Conservation (phyloP, 2,329 filamentous ascomycete genomes). For the Aspergillus jensenii region DNA sequence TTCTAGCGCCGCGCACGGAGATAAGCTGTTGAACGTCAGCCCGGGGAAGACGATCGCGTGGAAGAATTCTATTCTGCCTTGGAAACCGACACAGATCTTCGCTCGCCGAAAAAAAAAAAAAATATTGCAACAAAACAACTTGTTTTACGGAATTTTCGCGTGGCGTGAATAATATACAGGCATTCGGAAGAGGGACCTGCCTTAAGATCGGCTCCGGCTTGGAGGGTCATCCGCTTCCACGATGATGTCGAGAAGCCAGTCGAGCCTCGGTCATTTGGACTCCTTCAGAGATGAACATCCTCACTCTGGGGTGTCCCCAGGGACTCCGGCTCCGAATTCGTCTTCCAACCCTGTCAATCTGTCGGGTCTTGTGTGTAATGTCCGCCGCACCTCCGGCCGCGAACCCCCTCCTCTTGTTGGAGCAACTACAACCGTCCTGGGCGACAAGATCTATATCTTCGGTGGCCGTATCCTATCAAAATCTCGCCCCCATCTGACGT, state of each 20-base stretch:
- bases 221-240: slow-evolving; percentile 15
- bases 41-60: slow-evolving; percentile 2
- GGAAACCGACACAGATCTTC: background rate
- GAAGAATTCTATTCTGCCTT: background rate
- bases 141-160: background rate
- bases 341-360: slow-evolving; percentile 56
- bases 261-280: slow-evolving; percentile 37
- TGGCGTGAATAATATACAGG: background rate
- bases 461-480: slow-evolving; percentile 85
- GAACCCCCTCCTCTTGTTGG: slow-evolving; percentile 91
- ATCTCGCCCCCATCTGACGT: slow-evolving; percentile 78
- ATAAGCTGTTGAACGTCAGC: slow-evolving; percentile 9
- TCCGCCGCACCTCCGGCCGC: slow-evolving; percentile 79
- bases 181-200: background rate
- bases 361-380: slow-evolving; percentile 67
- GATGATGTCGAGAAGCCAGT: slow-evolving; percentile 42
- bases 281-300: slow-evolving; percentile 31
- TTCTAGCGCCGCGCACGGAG: slow-evolving; percentile 12
- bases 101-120: background rate
- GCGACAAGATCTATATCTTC: slow-evolving; percentile 96
- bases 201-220: background rate
- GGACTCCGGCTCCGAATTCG: slow-evolving; percentile 26
- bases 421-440: slow-evolving; percentile 90
- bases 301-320: slow-evolving; percentile 29
- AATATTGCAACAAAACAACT: too few species aligned